Conservation (phyloP, 1,284 basidiomycete genomes). For the Cutaneotrichosporon sp. region DNA sequence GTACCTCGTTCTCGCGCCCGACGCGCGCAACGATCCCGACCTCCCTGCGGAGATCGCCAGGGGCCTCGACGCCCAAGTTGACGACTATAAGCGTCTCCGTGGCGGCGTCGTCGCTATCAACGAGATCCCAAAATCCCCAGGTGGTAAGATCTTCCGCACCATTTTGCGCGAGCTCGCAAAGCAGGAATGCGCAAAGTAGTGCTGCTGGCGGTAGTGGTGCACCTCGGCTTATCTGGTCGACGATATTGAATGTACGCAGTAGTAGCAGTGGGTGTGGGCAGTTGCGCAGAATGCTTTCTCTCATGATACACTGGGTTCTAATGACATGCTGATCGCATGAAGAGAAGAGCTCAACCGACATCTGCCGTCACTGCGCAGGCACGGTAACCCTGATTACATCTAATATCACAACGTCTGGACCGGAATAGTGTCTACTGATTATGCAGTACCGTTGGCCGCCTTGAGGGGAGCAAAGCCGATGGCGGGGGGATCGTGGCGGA, state of each 20-base stretch:
- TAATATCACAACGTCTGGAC: no score
- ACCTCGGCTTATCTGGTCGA: not conserved
- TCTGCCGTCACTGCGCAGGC: no score
- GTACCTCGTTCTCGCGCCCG: conserved; percentile 2
- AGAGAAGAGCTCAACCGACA: no score
- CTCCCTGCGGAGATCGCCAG: not conserved
- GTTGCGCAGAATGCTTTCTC: no score
- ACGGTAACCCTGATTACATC: no score
- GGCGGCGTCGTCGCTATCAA: conserved; percentile 52
- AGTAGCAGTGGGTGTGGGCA: no score
- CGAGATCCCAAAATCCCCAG: conserved; percentile 50
- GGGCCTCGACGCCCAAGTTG: conserved; percentile 52
- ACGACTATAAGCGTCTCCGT: conserved; percentile 50
- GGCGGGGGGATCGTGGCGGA: conserved; percentile 64
- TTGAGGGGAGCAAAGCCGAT: conserved; percentile 58
- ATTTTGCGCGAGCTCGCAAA: conserved; percentile 11
- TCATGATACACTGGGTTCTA: no score
- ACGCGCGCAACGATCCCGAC: not conserved
- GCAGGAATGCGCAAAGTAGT: conserved; percentile 1
- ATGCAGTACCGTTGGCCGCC: not conserved
- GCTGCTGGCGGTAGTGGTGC: not conserved
- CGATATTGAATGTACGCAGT: not conserved
- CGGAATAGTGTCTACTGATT: not conserved
- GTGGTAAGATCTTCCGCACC: conserved; percentile 44
- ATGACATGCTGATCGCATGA: no score